Base-by-base conservation (phyloP, 2,329 filamentous ascomycete species). In the Fusarium penzigii region DNA sequence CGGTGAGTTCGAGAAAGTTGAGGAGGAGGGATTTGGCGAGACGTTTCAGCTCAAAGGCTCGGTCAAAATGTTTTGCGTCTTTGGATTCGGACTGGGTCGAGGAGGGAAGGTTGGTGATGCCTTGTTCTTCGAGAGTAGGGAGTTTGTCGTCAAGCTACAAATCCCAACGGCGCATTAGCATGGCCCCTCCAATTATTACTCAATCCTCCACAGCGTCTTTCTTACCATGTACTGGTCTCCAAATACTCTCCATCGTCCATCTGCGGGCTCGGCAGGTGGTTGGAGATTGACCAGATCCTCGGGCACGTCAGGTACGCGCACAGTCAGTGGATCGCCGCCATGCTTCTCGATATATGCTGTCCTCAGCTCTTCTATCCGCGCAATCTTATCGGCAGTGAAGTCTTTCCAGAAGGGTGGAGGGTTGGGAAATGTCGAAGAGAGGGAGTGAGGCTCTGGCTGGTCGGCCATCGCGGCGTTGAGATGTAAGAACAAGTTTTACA, bases 361-460 rank as follows among this genome's bases (percentile, higher is more conserved):
- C 46, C 74, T 76, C 13, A 82, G 61, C 17, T 73, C 69, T 6
- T 75, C 70, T 49, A 81, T 72, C 5, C 83, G 84, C 13, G 82
- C 73, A 47, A 90, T 65, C 66, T 93, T 95, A 29, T 88, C 84
- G 3, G 84, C 71, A 0, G 90, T 96, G 73, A 97, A 97, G 69
- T 89, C 81, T 61, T 88, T 87, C 86, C 90, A 97, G 75, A 97
- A 96, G 1, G 88, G 86, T 25, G 94, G 94, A 25, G 94, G 94
- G 47, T 88, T 84, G 20, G 94, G 93, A 69, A 92, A 96, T 39
- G 87, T 84, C 20, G 88, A 84, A 25, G 85, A 79, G 63, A 81
- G 71, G 43, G 77, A 75, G 36, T 72, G 70, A 10, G 73, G 66
- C 52, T 75, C 75, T 53, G 78, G 76, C 55, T 79, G 76, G 47